Conservation (phyloP, 2,329 filamentous ascomycete genomes). For the Stagonosporopsis vannaccii region DNA sequence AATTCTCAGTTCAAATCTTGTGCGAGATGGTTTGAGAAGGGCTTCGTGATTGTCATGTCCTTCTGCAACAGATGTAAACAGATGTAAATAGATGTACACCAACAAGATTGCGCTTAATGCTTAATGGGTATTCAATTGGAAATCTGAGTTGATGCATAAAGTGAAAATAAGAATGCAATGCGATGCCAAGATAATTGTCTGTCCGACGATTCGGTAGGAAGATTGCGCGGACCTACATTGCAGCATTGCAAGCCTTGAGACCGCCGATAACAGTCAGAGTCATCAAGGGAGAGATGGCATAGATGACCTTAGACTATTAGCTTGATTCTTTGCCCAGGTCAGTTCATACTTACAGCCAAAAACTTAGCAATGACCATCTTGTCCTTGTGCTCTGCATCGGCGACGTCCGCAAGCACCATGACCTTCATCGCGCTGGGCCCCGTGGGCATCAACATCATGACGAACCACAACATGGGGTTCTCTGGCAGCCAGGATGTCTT, state of each 20-base stretch:
- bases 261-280: conserved; percentile 54
- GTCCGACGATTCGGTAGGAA: background rate
- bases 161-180: background rate
- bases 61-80: too few species aligned
- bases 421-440: conserved; percentile 64
- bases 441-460: conserved; percentile 66
- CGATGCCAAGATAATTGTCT: background rate
- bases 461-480: conserved; percentile 73
- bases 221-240: conserved; percentile 13
- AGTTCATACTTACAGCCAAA: conserved; percentile 50
- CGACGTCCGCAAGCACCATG: conserved; percentile 60
- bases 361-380: conserved; percentile 64
- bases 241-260: conserved; percentile 51
- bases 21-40: too few species aligned
- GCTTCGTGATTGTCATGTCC: too few species aligned
- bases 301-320: conserved; percentile 45
- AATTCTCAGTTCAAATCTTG: too few species aligned
- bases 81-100: too few species aligned
- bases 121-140: too few species aligned
- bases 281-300: conserved; percentile 53
- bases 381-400: conserved; percentile 52
- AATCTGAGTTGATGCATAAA: too few species aligned
- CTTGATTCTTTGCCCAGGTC: background rate
- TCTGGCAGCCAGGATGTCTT: conserved; percentile 59
- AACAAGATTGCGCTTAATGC: too few species aligned